Base-by-base conservation (phyloP, 2,329 filamentous ascomycete genomes). In the Paramyrothecium roridum region DNA sequence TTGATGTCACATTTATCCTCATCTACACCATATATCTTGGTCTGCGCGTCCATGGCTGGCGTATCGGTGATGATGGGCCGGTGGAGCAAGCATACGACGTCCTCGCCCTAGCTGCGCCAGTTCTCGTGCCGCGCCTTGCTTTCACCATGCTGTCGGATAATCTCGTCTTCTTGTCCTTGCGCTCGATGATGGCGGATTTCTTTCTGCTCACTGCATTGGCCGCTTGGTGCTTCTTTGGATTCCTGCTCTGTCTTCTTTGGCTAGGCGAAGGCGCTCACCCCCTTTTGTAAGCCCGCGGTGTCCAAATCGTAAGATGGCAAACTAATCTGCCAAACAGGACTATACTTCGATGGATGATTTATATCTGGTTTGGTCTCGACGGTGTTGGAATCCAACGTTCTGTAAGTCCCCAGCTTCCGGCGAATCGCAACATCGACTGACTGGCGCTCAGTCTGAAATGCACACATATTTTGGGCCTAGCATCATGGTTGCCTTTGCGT, bases 281-380 rank as follows among this genome's bases (percentile, higher is more conserved):
- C 52, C 71, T 86, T 4, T 74, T 89, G 71, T 81, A 70, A 61
- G 77, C 70, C 8, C n/a, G n/a, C n/a, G n/a, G n/a, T n/a, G n/a
- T 26, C 4, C 17, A 20, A 26, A 16, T 16, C 16, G 23, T 33
- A 23, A 21, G 11, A 23, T 17, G 33, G 17, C n/a, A 53, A 33
- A 65, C 48, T 21, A 19, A 43, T 26, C 16, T 33, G n/a, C 6
- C 26, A 43, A 22, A 13, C 49, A 82, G 79, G 4, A 90, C 87
- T 1, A 92, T 95, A 58, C 85, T 85, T 48, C 92, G 93, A 71
- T 96, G 91, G 91, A 93, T 96, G 90, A 82, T 95, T 2, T 95
- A 89, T 82, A 93, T 96, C 60, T 96, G 91, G 91, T 95, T 96
- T 66, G 91, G 91, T 2, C 82, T 96, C 2, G 91, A 95, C 63